Percentiles rank a stretch among this genome's conserved stretches.
Evolutionary conservation across 2,329 filamentous ascomycete genomes (phyloP).

Genomic region (Venturia asperata): DNA sequence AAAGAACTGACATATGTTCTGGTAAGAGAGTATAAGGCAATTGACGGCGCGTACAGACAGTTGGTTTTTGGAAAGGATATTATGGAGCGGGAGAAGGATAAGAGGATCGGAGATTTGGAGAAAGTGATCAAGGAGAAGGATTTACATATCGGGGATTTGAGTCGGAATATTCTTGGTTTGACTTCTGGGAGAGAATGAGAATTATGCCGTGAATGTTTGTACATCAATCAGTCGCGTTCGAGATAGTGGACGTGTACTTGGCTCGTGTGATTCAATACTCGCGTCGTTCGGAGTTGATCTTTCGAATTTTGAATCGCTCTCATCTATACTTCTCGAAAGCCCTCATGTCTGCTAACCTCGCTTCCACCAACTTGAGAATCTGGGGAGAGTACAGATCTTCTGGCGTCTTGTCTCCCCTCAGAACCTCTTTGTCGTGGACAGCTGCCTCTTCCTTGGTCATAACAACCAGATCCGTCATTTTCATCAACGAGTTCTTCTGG

Average conservation of each 20-base stretch:
- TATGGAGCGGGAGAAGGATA: neutral
- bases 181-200: neutral
- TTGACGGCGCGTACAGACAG: neutral
- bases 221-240: neutral
- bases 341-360: conserved; percentile 60
- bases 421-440: conserved; percentile 70
- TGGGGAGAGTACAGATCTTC: conserved; percentile 68
- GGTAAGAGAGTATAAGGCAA: neutral
- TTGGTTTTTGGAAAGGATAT: neutral
- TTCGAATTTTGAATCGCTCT: neutral
- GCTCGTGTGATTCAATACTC: too few relatives aligned
- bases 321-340: conserved; percentile 45
- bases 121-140: neutral
- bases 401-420: conserved; percentile 59
- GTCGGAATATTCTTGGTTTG: neutral
- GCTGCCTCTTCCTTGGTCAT: conserved; percentile 89
- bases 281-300: too few relatives aligned
- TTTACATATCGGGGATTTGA: neutral
- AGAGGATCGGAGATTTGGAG: neutral
- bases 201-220: too few relatives aligned
- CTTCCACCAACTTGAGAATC: conserved; percentile 60
- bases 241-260: neutral
- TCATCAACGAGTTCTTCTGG: conserved; percentile 68
- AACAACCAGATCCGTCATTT: conserved; percentile 67
- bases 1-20: neutral